Evolutionary conservation across 1,139 yeast genomes (phyloP), one percentile per base, ranked within the genome.

Genomic region (Geotrichum restrictum): DNA sequence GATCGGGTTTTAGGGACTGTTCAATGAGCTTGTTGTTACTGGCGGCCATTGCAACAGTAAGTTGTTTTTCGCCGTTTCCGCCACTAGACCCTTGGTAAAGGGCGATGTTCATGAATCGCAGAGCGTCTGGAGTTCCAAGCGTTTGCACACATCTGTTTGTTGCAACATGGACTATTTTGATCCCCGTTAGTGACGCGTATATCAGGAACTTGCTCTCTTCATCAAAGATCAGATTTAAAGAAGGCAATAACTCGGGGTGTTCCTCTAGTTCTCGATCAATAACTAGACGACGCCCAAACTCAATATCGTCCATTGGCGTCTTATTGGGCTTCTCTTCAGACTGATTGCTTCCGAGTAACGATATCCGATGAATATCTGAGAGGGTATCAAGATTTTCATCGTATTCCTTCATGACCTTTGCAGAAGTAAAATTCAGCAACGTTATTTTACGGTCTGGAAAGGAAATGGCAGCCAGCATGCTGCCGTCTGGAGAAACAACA

Each of bases 41-140:
- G 10, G 78, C 69, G 0, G 76, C 70, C 57, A 74, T 64, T 27
- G 72, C 74, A 19, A 70, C 60, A 1, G 70, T 69, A 34, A 67
- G 41, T 56, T 61, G 46, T 56, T 59, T 45, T 49, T 56, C 46
- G 57, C 63, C 43, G 47, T 64, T 62, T 56, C 66, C 56, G 45
- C 44, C 51, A 51, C 44, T 51, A 47, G 22, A 52, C 18, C 71
- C 72, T 48, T 70, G 73, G 55, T 63, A 66, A 11, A 71, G 55
- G 3, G 69, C 62, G 8, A 71, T 46, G 18, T 62, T 61, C 13
- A 60, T 39, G 45, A 69, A 65, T 32, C 71, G 60, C 1, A 67
- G 22, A 37, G 61, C 62, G 41, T 75, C 79, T 7, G 65, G 62
- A 1, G 60, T 52, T 0, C 78, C 79, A 3, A 74, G 58, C 1